Evolutionary conservation across 2,329 filamentous ascomycete genomes (phyloP).

Genomic region (Fusarium sacchari): DNA sequence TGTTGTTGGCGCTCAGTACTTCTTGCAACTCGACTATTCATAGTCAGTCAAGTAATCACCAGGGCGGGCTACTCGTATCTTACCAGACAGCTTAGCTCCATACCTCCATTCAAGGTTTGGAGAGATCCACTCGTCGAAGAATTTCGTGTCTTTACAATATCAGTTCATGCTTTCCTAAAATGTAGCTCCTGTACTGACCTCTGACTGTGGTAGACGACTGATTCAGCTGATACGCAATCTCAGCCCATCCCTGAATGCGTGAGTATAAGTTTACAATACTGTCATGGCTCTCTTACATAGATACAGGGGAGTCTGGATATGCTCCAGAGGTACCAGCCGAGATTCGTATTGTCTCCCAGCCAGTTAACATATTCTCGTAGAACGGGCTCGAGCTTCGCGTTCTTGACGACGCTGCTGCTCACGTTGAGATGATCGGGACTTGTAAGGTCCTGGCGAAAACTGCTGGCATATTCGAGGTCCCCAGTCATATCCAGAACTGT

Average conservation of each 20-base stretch:
- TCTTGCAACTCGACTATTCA: neutral
- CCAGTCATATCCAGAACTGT: neutral
- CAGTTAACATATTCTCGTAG: neutral
- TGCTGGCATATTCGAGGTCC: neutral
- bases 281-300: rapidly evolving
- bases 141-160: neutral
- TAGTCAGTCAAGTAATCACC: neutral
- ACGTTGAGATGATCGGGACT: neutral
- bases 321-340: neutral
- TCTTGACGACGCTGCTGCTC: neutral
- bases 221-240: neutral
- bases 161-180: rapidly evolving
- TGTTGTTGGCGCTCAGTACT: neutral
- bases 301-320: neutral
- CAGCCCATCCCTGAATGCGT: neutral
- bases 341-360: neutral
- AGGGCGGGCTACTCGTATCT: rapidly evolving
- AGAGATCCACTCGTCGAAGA: neutral
- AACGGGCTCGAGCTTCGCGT: neutral
- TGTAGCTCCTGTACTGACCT: rapidly evolving
- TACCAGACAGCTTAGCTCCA: neutral
- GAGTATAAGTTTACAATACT: rapidly evolving
- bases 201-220: neutral
- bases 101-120: neutral
- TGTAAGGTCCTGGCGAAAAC: neutral